Base-by-base conservation (phyloP, 306 rosid species). In the Neltuma alba region DNA sequence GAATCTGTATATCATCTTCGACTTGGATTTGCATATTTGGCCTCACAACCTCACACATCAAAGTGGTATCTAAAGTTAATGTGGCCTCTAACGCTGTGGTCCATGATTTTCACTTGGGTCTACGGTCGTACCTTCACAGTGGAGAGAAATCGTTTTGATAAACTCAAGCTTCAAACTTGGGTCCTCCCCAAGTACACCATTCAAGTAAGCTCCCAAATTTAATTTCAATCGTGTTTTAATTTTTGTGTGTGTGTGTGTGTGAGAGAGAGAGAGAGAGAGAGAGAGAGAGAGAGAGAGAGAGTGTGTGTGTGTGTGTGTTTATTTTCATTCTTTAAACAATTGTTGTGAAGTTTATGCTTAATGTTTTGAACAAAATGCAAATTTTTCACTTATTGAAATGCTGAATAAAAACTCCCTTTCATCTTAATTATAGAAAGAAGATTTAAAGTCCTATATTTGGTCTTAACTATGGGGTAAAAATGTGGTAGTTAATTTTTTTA, bases 101-200 rank as follows among this genome's bases (percentile, higher is more conserved):
- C 91, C 37, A 80, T 85, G 80, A 16, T 87, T 86, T 28, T 40
- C 75, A 11, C 50, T 83, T 66, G 89, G 90, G 2, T 87, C 86
- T 5, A 18, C 41, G 0, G 72, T 83, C 52, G 73, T 0, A 78
- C 92, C 3, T 87, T 92, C 36, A 66, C 79, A 15, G 25, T 78
- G 2, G 95, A 90, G 79, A 88, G 87, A 14, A 85, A 90, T 67
- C 77, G 23, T 6, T 87, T 89, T 50, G 13, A 80, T 15, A 83
- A 79, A 23, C 89, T 90, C 55, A 89, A 27, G 11, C 14, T 92
- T 0, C 97, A 92, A 75, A 86, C 93, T 33, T 92, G 97, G 97
- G 81, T 82, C 2, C 40, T 92, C 4, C 95, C 93, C 10, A 86
- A 87, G 71, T 92, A 80, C 82, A 87, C 25, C 45, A 6, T 83